Conservation (phyloP, 768 basidiomycete genomes). For the Plicaturopsis crispa region DNA sequence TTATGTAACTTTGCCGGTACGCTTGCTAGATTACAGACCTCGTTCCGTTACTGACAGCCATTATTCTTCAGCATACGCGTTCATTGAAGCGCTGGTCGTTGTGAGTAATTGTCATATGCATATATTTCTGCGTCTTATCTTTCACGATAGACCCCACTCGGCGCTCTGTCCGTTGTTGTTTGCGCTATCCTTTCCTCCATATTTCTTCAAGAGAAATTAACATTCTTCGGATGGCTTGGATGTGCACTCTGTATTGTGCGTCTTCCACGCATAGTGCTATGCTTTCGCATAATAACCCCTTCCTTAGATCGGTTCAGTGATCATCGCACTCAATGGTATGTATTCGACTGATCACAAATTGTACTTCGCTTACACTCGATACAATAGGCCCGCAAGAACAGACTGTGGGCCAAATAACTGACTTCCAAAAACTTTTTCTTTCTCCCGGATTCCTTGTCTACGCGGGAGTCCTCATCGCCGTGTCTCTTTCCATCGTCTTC, state of each 20-base stretch:
- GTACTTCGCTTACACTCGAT: slow-evolving; percentile 20
- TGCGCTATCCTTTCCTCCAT: slow-evolving; percentile 90
- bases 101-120: no score
- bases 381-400: slow-evolving; percentile 57
- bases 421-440: slow-evolving; percentile 76
- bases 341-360: slow-evolving; percentile 6
- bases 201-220: slow-evolving; percentile 88
- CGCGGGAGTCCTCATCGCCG: slow-evolving; percentile 52
- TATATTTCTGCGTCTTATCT: slow-evolving; percentile 3
- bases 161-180: slow-evolving; percentile 92
- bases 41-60: slow-evolving; percentile 10
- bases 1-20: slow-evolving; percentile 79
- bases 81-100: slow-evolving; percentile 89
- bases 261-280: slow-evolving; percentile 7
- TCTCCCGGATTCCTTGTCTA: slow-evolving; percentile 77
- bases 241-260: slow-evolving; percentile 86
- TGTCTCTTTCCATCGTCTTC: slow-evolving; percentile 66
- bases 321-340: slow-evolving; percentile 83
- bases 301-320: slow-evolving; percentile 68
- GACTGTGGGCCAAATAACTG: slow-evolving; percentile 58
- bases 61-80: slow-evolving; percentile 60
- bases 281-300: slow-evolving; percentile 1
- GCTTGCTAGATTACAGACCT: no score
- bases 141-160: slow-evolving; percentile 71
- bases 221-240: slow-evolving; percentile 96